These are phyloP conservation scores for Rostrohypoxylon terebratum DNA, from an alignment of 495 filamentous ascomycete species.

Conservation along the genomic window DNA sequence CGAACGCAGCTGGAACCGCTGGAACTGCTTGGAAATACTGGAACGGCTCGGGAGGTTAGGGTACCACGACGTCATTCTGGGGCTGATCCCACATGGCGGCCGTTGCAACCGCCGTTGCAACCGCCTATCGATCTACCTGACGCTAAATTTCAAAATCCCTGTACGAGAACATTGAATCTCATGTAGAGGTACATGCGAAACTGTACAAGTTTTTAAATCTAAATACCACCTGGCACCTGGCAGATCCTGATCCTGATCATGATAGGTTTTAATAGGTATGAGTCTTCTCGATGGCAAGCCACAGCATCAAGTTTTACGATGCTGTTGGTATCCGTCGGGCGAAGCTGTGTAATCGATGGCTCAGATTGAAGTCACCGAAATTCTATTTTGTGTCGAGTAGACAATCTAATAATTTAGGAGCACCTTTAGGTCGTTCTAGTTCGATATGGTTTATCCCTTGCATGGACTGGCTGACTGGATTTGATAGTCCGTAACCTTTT, in stretches of 20 bases:
- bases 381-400: background rate
- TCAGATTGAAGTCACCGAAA: slow-evolving; percentile 8
- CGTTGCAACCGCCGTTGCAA: slow-evolving; percentile 37
- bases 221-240: too few relatives aligned
- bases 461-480: slow-evolving; percentile 14
- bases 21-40: background rate
- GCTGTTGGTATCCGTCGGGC: background rate
- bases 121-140: slow-evolving; percentile 38
- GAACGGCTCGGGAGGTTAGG: slow-evolving; percentile 27
- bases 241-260: too few relatives aligned
- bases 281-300: background rate
- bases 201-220: background rate
- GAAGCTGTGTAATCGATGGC: slow-evolving; percentile 7
- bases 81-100: slow-evolving; percentile 28
- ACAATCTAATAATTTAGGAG: background rate
- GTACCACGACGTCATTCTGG: slow-evolving; percentile 42
- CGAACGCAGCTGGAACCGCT: background rate
- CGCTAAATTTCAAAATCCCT: slow-evolving; percentile 14
- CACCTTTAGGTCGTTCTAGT: background rate
- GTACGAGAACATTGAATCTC: background rate
- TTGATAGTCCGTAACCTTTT: slow-evolving; percentile 19
- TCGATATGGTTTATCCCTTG: slow-evolving; percentile 17
- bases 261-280: background rate
- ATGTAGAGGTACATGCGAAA: background rate
- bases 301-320: slow-evolving; percentile 12